These are phyloP conservation scores for Kwoniella pini DNA, from an alignment of 768 basidiomycete genomes.

Conservation along the genomic window DNA sequence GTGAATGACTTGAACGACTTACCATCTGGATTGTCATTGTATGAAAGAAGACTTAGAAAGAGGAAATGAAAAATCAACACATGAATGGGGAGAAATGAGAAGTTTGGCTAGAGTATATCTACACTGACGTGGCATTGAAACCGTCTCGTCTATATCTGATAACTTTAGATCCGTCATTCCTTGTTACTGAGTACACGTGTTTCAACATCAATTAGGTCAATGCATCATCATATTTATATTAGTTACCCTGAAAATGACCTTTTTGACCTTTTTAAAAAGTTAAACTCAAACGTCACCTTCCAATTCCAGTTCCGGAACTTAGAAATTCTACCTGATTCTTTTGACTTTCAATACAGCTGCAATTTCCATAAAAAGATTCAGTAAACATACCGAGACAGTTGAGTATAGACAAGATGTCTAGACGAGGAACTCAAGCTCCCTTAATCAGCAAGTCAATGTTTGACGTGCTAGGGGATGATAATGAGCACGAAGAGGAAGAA, in stretches of 20 bases:
- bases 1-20: conserved; percentile 5
- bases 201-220: background rate
- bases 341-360: no score
- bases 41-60: background rate
- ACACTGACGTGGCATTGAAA: background rate
- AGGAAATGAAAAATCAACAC: no score
- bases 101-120: background rate
- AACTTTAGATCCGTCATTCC: background rate
- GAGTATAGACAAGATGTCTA: conserved; percentile 18
- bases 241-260: no score
- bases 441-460: conserved; percentile 35
- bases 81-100: no score
- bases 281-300: no score
- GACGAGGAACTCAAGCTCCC: conserved; percentile 11
- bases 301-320: no score
- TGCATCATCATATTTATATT: no score
- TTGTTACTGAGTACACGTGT: no score
- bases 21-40: background rate
- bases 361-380: background rate
- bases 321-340: background rate
- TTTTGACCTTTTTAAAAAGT: no score
- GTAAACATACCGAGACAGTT: background rate
- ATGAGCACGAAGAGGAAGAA: conserved; percentile 25
- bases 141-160: background rate
- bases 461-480: conserved; percentile 32